phyloP scores from a whole-genome alignment of 257 asterid genomes.

The Leptodermis oblonga region DNA sequence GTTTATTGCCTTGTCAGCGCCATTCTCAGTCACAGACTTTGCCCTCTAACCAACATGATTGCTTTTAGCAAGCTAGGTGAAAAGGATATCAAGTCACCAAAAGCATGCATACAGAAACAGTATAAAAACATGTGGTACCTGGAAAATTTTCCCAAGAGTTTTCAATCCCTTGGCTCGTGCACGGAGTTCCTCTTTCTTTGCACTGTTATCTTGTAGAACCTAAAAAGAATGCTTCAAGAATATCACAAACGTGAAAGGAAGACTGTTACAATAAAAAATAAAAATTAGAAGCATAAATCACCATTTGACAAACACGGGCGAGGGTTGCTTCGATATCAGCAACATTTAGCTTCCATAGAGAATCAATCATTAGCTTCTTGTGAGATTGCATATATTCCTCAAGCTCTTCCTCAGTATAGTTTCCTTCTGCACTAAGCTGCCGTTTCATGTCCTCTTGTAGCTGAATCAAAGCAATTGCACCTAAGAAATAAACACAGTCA shows the following conservation, averaged over 20 bases:
- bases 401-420: conserved; percentile 86
- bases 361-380: conserved; percentile 93
- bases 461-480: conserved; percentile 95
- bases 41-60: conserved; percentile 48
- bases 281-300: conserved; percentile 28
- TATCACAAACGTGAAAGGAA: conserved; percentile 12
- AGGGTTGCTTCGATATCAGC: conserved; percentile 95
- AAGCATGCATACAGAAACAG: conserved; percentile 5
- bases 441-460: conserved; percentile 95
- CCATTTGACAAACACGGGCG: conserved; percentile 97
- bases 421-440: conserved; percentile 80
- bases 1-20: conserved; percentile 30
- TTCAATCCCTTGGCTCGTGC: conserved; percentile 92
- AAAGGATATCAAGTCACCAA: not conserved
- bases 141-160: conserved; percentile 88
- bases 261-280: conserved; percentile 5
- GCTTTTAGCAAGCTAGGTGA: not conserved
- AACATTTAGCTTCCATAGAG: conserved; percentile 98
- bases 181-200: conserved; percentile 92
- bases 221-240: conserved; percentile 24
- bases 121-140: conserved; percentile 39
- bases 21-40: conserved; percentile 60
- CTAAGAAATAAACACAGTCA: conserved; percentile 28
- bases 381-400: conserved; percentile 90
- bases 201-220: conserved; percentile 83